Evolutionary conservation across 768 basidiomycete genomes (phyloP), one percentile per base, ranked within the genome.

Genomic region (Naganishia randhawae): DNA sequence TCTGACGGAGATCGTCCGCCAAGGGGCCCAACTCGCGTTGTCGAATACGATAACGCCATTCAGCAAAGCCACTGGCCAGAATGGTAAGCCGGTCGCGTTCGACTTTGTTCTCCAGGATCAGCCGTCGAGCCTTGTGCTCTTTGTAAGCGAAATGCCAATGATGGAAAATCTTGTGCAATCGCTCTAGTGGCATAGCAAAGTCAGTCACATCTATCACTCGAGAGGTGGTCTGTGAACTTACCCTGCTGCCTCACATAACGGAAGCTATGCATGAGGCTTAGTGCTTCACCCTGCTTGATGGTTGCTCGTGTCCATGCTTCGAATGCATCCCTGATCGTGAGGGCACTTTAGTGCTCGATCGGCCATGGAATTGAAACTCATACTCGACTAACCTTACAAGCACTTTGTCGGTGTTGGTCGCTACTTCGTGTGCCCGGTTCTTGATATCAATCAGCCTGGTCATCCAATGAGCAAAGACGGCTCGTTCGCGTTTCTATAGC

Each of bases 261-360:
- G 65, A 70, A 70, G 50, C 69, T 70, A 25, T 66, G 69, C 51
- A 64, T 70, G 29, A 70, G 51, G 50, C 65, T 70, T 17, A 66
- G n/a, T n/a, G 41, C 48, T 31, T 70, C 69, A 11, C 69, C 69
- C 61, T 62, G 65, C 37, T 65, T 64, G 27, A 70, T 16, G 8
- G 63, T 65, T 14, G 54, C 42, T 22, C 48, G 57, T 13, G 65
- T 66, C 69, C 69, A 70, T n/a, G n/a, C 31, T 25, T n/a, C 16
- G 57, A 70, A 70, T 6, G 65, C 39, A 19, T 50, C 33, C 4
- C 68, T 69, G 63, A 33, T 37, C 25, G 37, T 14, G 6, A 19
- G 9, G 1, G 11, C 31, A 19, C 17, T 31, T 39, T 3, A 41
- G 5, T 17, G 41, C 8, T 1, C 5, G 35, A 27, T 29, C n/a